Evolutionary conservation across 1,284 basidiomycete species (phyloP), one percentile per base, ranked within the genome.

Genomic region (Mycosarcoma mackinlayi): DNA sequence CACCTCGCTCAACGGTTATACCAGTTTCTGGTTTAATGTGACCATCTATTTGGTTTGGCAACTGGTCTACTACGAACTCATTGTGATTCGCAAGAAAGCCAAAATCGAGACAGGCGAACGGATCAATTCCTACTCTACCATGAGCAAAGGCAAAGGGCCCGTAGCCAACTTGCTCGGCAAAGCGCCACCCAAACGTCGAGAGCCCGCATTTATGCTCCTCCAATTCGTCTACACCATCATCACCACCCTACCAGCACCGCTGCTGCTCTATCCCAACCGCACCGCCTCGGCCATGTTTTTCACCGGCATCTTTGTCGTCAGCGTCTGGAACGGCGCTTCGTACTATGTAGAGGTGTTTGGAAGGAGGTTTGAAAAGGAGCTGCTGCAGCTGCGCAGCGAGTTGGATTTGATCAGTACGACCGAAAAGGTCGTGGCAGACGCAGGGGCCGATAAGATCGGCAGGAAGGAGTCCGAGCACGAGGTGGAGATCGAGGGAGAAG

Each of bases 211-310:
- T 34, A 78, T 73, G 67, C 28, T 65, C 31, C 37, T 69, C 6
- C 75, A 73, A 23, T 62, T 76, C 92, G 93, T 89, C 18, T 97
- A 96, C 80, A 88, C 90, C 21, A 85, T 95, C 47, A 83, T 94
- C 39, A 94, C 92, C 16, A 92, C 93, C 83, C 83, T 94, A 4
- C 94, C 94, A 0, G 90, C 92, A 2, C 87, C 92, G 3, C 90
- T 90, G 75, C 63, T 94, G 45, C 85, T 95, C 25, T 93, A 92
- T 73, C 88, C 91, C 76, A 92, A 88, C 76, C 83, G 89, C 1
- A 85, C 86, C 44, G 92, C 90, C 86, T 92, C 91, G 64, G 88
- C 88, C 14, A 83, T 87, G 2, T 94, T 93, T 84, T 84, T 96
- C 37, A 18, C 66, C 23, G 57, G 38, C n/a, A 65, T 77, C 28